These are phyloP conservation scores for Combretum micranthum DNA, from an alignment of 345 rosid species.

Conservation along the genomic window DNA sequence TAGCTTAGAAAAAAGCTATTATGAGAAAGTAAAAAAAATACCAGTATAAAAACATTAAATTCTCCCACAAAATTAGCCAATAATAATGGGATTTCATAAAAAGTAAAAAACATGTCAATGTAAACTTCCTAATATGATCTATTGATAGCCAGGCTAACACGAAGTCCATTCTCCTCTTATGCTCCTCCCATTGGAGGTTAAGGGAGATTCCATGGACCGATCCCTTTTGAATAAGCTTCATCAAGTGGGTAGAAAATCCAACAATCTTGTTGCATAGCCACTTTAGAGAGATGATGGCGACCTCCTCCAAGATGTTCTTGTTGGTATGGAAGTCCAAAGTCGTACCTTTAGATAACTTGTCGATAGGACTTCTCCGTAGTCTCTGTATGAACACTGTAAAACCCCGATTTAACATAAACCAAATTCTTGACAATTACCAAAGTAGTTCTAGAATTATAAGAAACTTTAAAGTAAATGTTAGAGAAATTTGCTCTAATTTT, in stretches of 20 bases:
- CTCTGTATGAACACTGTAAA: conserved; percentile 85
- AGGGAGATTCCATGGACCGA: conserved; percentile 82
- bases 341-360: conserved; percentile 81
- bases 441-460: too few relatives aligned
- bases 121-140: too few relatives aligned
- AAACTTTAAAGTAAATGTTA: too few relatives aligned
- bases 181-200: conserved; percentile 82
- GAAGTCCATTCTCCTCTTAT: conserved; percentile 88
- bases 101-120: too few relatives aligned
- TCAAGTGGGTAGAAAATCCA: conserved; percentile 75
- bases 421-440: too few relatives aligned
- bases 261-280: conserved; percentile 86
- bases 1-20: too few relatives aligned
- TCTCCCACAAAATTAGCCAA: too few relatives aligned
- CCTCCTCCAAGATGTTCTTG: conserved; percentile 80
- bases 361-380: conserved; percentile 91
- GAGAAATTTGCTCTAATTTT: too few relatives aligned
- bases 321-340: conserved; percentile 84
- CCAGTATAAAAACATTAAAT: too few relatives aligned
- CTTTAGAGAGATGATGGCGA: conserved; percentile 79
- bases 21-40: too few relatives aligned
- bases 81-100: too few relatives aligned
- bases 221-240: conserved; percentile 83
- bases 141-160: conserved; percentile 81
- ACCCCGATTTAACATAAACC: too few relatives aligned